Evolutionary conservation across 345 rosid genomes (phyloP).

Genomic region (Brassica incana): DNA sequence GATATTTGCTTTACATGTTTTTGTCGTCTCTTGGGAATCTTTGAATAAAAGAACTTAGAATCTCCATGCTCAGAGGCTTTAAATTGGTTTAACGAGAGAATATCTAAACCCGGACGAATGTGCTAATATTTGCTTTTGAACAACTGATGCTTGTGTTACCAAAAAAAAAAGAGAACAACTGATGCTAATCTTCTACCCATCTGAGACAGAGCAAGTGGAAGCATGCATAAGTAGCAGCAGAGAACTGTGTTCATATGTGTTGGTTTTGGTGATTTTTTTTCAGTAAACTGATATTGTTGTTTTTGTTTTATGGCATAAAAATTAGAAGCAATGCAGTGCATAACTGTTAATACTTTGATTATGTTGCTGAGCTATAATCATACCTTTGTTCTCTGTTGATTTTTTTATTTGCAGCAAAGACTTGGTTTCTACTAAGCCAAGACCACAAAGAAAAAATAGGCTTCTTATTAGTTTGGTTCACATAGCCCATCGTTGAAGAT

Average conservation of each 20-base stretch:
- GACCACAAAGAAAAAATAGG: not conserved
- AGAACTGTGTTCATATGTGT: slow-evolving; percentile 3
- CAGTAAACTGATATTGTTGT: too few relatives aligned
- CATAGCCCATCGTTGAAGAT: too few relatives aligned
- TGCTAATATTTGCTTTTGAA: slow-evolving; percentile 6
- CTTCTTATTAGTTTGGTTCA: not conserved
- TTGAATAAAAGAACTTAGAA: slow-evolving; percentile 24
- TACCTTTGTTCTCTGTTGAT: not conserved
- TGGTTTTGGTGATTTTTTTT: not conserved
- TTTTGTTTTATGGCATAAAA: too few relatives aligned
- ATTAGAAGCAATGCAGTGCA: not conserved
- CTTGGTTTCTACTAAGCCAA: not conserved
- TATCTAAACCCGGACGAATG: not conserved
- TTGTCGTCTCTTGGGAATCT: slow-evolving; percentile 28
- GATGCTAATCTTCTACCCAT: slow-evolving; percentile 14
- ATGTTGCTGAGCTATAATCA: not conserved
- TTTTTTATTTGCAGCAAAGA: not conserved
- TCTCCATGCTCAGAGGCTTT: slow-evolving; percentile 23
- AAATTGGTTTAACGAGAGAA: slow-evolving; percentile 20
- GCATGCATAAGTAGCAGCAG: slow-evolving; percentile 1
- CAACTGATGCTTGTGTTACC: not conserved
- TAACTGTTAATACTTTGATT: not conserved
- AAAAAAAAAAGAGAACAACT: not conserved
- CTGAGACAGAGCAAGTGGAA: slow-evolving; percentile 2
- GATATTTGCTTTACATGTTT: slow-evolving; percentile 4